Evolutionary conservation across 2,329 filamentous ascomycete species (phyloP), one percentile per base, ranked within the genome.

Genomic region (Sarocladiaceae sp.): DNA sequence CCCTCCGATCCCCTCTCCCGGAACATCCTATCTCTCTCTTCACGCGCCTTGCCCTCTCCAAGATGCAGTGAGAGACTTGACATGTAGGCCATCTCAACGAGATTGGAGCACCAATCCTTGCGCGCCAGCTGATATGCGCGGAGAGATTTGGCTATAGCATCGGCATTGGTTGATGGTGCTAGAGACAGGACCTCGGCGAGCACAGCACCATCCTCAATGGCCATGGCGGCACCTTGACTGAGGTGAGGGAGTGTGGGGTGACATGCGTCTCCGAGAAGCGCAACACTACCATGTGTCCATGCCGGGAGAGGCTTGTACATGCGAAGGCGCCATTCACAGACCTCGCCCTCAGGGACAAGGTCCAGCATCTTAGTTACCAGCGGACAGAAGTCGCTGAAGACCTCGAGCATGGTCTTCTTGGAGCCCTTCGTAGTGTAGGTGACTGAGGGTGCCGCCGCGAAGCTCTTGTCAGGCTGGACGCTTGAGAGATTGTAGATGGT

Each of bases 241-340:
- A 86, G 72, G 60, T 87, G 83, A 6, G 83, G 84, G 50, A 87
- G 75, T 13, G 82, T 87, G 2, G 84, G 82, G 63, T 87, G 83
- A 65, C 82, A 85, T 2, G 82, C 77, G 60, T 88, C 83, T 22
- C 83, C 84, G 3, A 86, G 66, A 15, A 87, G 72, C 3, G 75
- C 76, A 2, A 78, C 78, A 46, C 68, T 70, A 29, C 80, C 81
- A 58, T 79, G 72, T 7, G 78, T 71, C 83, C 82, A 87, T 2
- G 73, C 76, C 1, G 77, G 70, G 25, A 87, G 70, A 4, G 76
- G 73, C 54, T 73, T 73, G 60, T 84, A 79, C 53, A 80, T 76
- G 54, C 81, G 77, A 51, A 87, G 71, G 54, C 78, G 76, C 83
- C 83, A 86, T 65, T 86, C 83, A 62, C 79, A 82, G 23, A 86